Evolutionary conservation across 805 yeast genomes (phyloP), one percentile per base, ranked within the genome.

Genomic region (Yamadazyma sp.): DNA sequence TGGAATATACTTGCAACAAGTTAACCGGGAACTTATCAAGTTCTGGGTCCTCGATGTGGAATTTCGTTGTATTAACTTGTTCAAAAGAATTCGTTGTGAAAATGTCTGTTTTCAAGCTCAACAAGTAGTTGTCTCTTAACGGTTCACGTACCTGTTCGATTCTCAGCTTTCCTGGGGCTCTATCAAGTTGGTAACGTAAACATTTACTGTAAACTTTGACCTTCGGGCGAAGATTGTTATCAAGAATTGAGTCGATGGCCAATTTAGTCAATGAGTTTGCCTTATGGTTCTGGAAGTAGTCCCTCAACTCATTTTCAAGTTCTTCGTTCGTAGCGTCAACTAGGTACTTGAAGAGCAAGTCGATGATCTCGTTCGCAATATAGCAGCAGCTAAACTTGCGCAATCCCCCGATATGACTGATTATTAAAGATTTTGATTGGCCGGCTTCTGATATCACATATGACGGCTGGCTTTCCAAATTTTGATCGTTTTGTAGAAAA

Each of bases 341-440:
- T 27, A 64, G 45, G 33, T 53, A 57, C 9, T 42, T 35, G 9
- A 58, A 31, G 16, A 68, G 46, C 10, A 43, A 27, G 25, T 55
- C 49, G 5, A 52, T 47, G 9, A 55, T 40, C 2, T 50, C 40
- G 42, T 62, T 66, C n/a, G 71, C 64, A 11, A 68, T 49, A 15
- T 53, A 48, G 38, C 72, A 67, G 45, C 67, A 64, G 6, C 69
- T 47, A 43, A 57, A 62, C 38, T 62, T 65, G 22, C 74, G 53
- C 14, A 68, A 53, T 2, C 73, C 74, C 2, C 73, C 73, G 7
- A 66, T 59, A 34, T 55, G 54, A 8, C 64, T 60, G 8, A 68
- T 53, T 2, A 68, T 46, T 4, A 62, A 43, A 1, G 73, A 67
- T 14, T 42, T 35, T 1, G 52, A 35, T 26, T 52, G 51, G 32